Conservation (phyloP, 2,329 filamentous ascomycete genomes). For the Apiospora pterosperma region DNA sequence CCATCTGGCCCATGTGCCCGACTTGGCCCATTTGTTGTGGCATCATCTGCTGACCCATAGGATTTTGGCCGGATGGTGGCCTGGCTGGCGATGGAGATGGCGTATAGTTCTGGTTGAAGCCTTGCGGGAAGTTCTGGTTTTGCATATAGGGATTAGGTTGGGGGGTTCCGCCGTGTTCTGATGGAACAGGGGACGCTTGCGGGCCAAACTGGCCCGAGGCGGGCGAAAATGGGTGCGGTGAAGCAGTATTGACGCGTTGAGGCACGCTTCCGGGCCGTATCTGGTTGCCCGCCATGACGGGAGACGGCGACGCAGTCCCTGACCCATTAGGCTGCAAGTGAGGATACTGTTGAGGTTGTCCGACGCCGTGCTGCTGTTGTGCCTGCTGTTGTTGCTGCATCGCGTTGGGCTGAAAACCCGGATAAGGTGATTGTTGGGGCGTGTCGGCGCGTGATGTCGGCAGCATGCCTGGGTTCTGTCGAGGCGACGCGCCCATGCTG, state of each 20-base stretch:
- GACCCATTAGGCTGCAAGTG: slow-evolving; percentile 81
- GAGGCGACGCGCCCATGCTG: slow-evolving; percentile 77
- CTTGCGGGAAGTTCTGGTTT: slow-evolving; percentile 51
- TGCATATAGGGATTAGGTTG: slow-evolving; percentile 70
- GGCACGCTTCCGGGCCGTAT: slow-evolving; percentile 66
- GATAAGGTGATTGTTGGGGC: slow-evolving; percentile 73
- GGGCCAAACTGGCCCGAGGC: slow-evolving; percentile 67
- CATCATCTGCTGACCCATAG: slow-evolving; percentile 54
- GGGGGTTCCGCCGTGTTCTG: slow-evolving; percentile 71
- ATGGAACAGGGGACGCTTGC: slow-evolving; percentile 73
- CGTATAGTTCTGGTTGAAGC: slow-evolving; percentile 57
- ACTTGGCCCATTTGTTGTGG: slow-evolving; percentile 41
- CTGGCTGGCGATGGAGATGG: slow-evolving; percentile 53
- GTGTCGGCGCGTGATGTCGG: slow-evolving; percentile 89
- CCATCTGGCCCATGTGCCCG: slow-evolving; percentile 27
- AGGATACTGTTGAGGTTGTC: slow-evolving; percentile 65
- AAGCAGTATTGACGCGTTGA: slow-evolving; percentile 84
- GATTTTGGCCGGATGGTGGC: slow-evolving; percentile 51
- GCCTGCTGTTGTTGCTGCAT: slow-evolving; percentile 58
- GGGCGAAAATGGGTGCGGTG: slow-evolving; percentile 86
- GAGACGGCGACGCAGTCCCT: slow-evolving; percentile 84
- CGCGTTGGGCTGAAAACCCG: slow-evolving; percentile 60
- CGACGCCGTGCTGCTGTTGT: slow-evolving; percentile 13
- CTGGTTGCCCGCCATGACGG: slow-evolving; percentile 79
- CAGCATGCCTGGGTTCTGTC: slow-evolving; percentile 69